A percentile compares a stretch with the other conserved stretches of the same genome.
Evolutionary conservation across 805 yeast species (phyloP).

Genomic region (Wickerhamiella vanderwaltii): DNA sequence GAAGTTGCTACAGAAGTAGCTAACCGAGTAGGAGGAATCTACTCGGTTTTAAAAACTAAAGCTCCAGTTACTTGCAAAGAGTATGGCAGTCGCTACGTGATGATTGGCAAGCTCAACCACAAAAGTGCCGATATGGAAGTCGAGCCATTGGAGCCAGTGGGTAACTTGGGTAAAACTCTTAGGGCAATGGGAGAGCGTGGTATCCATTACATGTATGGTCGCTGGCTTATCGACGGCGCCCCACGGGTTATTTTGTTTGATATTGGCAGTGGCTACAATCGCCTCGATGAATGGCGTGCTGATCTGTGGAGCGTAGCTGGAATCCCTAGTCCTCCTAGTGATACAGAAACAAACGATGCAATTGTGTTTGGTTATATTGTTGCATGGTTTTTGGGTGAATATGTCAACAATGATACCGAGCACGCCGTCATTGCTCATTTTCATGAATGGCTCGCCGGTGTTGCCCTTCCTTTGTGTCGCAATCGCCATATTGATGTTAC

Average conservation of each 20-base stretch:
- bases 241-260: constrained; percentile 88
- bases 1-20: constrained; percentile 98
- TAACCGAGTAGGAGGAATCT: constrained; percentile 94
- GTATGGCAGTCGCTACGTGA: constrained; percentile 72
- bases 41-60: constrained; percentile 89
- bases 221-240: constrained; percentile 97
- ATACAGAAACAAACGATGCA: constrained; percentile 82
- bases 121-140: constrained; percentile 64
- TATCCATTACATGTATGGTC: constrained; percentile 69
- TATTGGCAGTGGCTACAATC: constrained; percentile 54
- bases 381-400: constrained; percentile 95
- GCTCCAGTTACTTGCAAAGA: constrained; percentile 95
- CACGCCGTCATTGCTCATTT: constrained; percentile 89
- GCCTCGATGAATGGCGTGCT: constrained; percentile 83
- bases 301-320: constrained; percentile 88
- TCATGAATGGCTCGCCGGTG: constrained; percentile 98
- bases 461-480: constrained; percentile 83
- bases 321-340: constrained; percentile 86
- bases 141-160: constrained; percentile 47
- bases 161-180: constrained; percentile 46
- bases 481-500: constrained; percentile 87
- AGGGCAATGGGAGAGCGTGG: constrained; percentile 77
- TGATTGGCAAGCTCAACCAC: constrained; percentile 76
- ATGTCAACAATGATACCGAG: constrained; percentile 68
- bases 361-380: constrained; percentile 83